Base-by-base conservation (phyloP, 2,329 filamentous ascomycete genomes). In the Hymenoscyphus scutula region DNA sequence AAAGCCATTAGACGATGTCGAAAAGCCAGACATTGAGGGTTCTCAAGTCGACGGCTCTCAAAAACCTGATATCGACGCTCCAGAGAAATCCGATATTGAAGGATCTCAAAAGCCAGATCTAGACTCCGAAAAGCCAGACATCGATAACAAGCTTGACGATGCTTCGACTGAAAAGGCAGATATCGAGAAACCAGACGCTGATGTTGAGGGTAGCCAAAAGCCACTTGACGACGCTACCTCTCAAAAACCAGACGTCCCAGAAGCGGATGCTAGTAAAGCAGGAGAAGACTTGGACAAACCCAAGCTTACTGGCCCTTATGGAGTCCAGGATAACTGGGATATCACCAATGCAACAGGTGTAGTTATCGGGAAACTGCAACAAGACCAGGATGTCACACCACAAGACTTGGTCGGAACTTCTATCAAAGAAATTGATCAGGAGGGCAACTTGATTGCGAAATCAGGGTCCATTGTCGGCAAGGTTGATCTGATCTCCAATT, bases 391-490 rank as follows among this genome's bases (percentile, higher is more conserved):
- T 63, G 77, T 76, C 5, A 65, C 78, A 30, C 66, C 79, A 65
- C 74, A 76, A 61, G 74, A 76, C 45, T 74, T 88, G 13, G 74
- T 81, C 15, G 84, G 87, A 65, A 88, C 86, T 65, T 83, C 87
- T 19, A 81, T 86, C 63, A 87, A 87, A 77, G 88, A 87, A 74
- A 78, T 86, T 65, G 85, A 85, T 75, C 77, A 77, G 11, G 79
- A 85, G 67, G 83, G 83, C 2, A 83, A 85, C 13, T 79, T 86
- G 2, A 76, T 82, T 38, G 82, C 84, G 62, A 78, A 81, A 30
- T 80, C 83, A 56, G 75, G 76, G 37, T 74, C 32, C 6, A 53
- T 57, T 27, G 15, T 59, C 2, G 57, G 83, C 83, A 17, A 59
- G 25, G 68, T 63, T 5, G 67, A 71, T 2, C 19, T 70, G 6